Percentiles rank a stretch among this genome's conserved stretches.
Evolutionary conservation across 2,329 filamentous ascomycete genomes (phyloP).

Genomic region (Trichoderma afroharzianum): DNA sequence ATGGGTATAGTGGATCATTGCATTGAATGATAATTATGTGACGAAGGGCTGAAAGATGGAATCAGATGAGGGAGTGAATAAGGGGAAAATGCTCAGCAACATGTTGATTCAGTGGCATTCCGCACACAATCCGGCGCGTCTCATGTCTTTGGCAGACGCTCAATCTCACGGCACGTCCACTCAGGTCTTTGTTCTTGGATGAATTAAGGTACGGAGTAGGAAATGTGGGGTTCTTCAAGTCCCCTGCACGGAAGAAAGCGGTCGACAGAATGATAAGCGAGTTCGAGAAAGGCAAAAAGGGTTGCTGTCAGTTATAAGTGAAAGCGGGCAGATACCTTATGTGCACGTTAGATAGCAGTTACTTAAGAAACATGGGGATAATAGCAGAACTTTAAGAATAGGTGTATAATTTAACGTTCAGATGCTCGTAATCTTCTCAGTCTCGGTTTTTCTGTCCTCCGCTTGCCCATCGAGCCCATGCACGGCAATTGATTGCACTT

Average conservation of each 20-base stretch:
- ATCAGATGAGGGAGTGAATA: too few species aligned
- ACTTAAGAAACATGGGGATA: too few species aligned
- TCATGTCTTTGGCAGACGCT: not conserved
- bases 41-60: too few species aligned
- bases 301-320: not conserved
- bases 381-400: too few species aligned
- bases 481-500: not conserved
- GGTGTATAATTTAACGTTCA: too few species aligned
- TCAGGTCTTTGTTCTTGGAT: slow-evolving; percentile 3
- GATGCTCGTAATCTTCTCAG: too few species aligned
- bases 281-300: not conserved
- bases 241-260: not conserved
- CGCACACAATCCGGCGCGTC: not conserved
- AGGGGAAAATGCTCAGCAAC: slow-evolving; percentile 9
- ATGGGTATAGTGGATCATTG: too few species aligned
- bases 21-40: too few species aligned
- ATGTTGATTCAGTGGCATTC: not conserved
- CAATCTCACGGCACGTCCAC: slow-evolving; percentile 10
- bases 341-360: not conserved
- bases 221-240: slow-evolving; percentile 6
- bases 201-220: slow-evolving; percentile 3
- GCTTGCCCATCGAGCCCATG: not conserved
- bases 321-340: not conserved
- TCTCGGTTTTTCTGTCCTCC: too few species aligned
- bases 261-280: not conserved